A percentile compares a stretch with the other conserved stretches of the same genome.
phyloP scores from a whole-genome alignment of 75 land plant species.

The Selaginella moellendorffii region DNA sequence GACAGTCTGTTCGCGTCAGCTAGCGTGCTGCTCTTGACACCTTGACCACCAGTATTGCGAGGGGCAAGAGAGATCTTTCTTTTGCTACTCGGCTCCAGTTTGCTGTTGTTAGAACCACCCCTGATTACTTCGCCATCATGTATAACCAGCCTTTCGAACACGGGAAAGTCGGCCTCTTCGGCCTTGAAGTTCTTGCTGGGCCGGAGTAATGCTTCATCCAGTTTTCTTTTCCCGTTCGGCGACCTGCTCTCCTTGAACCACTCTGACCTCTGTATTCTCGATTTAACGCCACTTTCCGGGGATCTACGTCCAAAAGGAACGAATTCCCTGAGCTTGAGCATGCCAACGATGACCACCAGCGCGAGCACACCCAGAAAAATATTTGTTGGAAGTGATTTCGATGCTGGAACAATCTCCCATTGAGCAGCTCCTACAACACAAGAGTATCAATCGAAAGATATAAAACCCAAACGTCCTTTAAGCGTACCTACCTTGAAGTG shows the following conservation, averaged over 20 bases:
- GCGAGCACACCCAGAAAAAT: background rate
- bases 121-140: conserved; percentile 1
- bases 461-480: background rate
- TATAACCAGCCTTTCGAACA: background rate
- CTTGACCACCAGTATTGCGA: background rate
- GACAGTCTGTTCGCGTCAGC: background rate
- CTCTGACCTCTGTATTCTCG: conserved; percentile 17
- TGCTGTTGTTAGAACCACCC: background rate
- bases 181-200: background rate
- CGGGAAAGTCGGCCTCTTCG: background rate
- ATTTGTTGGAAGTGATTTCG: background rate
- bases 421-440: background rate
- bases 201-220: background rate
- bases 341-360: background rate
- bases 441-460: background rate
- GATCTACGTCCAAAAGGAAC: background rate
- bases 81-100: background rate
- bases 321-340: background rate
- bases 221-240: background rate
- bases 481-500: conserved; percentile 1
- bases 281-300: conserved; percentile 14
- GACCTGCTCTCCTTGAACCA: conserved; percentile 17
- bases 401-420: background rate
- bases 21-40: background rate
- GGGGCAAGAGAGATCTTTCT: background rate